Conservation (phyloP, 108 stramenopile species). For the Cylindrotheca fusiformis region DNA sequence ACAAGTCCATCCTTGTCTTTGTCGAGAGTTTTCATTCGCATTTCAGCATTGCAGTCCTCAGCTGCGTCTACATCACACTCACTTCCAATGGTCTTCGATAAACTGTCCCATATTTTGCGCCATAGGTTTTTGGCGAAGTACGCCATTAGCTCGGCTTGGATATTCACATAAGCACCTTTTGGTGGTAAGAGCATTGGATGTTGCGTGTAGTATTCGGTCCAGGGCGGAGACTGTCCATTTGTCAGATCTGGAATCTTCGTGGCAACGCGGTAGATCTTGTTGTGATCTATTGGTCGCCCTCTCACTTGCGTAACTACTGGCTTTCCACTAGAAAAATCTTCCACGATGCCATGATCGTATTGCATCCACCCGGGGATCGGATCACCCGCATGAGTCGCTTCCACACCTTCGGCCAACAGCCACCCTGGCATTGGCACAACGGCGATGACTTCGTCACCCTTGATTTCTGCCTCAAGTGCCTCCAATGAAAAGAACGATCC, state of each 20-base stretch:
- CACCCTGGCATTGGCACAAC: conserved; percentile 55
- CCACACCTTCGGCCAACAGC: conserved; percentile 36
- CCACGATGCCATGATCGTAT: conserved; percentile 38
- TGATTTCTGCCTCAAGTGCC: conserved; percentile 44
- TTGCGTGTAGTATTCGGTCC: conserved; percentile 42
- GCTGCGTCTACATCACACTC: conserved; percentile 18
- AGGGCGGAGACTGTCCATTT: conserved; percentile 45
- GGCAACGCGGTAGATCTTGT: conserved; percentile 45
- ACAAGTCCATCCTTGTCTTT: conserved; percentile 29
- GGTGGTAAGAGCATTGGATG: conserved; percentile 37
- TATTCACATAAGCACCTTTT: conserved; percentile 49
- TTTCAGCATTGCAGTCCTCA: conserved; percentile 25
- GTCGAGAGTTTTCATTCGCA: conserved; percentile 34
- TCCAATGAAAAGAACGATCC: conserved; percentile 44
- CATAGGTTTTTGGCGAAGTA: conserved; percentile 52
- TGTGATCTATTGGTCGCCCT: conserved; percentile 32
- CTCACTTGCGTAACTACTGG: conserved; percentile 38
- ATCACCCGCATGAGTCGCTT: conserved; percentile 47
- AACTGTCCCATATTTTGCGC: conserved; percentile 37
- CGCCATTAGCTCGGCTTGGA: conserved; percentile 48
- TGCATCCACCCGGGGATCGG: conserved; percentile 62
- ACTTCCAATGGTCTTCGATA: conserved; percentile 11
- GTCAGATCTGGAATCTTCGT: conserved; percentile 53
- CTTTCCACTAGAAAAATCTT: conserved; percentile 16
- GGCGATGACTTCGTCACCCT: conserved; percentile 38